Evolutionary conservation across 2,329 filamentous ascomycete genomes (phyloP).

Genomic region (Trichoderma afroharzianum): DNA sequence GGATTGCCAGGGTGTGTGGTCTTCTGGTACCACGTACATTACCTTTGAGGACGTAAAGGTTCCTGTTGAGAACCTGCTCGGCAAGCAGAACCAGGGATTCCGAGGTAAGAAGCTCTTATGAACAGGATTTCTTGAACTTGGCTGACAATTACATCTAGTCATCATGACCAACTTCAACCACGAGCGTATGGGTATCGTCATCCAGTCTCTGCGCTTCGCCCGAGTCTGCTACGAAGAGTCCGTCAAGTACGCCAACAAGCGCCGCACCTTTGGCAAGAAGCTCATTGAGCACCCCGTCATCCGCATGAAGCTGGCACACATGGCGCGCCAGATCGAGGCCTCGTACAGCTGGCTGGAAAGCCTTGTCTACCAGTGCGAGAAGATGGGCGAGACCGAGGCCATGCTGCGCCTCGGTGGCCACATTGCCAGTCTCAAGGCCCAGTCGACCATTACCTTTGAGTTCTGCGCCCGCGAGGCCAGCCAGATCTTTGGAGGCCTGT

Average conservation of each 20-base stretch:
- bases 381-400: conserved; percentile 91
- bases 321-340: conserved; percentile 96
- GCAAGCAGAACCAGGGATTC: conserved; percentile 98
- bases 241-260: conserved; percentile 96
- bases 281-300: conserved; percentile 97
- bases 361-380: conserved; percentile 85
- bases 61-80: conserved; percentile 95
- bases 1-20: conserved; percentile 98
- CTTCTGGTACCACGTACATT: conserved; percentile 90
- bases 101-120: conserved; percentile 51
- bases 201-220: conserved; percentile 92
- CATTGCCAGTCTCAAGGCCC: conserved; percentile 91
- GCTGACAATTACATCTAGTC: conserved; percentile 45
- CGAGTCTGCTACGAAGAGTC: conserved; percentile 97
- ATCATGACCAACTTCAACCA: conserved; percentile 99
- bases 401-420: conserved; percentile 94
- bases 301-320: conserved; percentile 94
- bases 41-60: conserved; percentile 99
- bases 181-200: conserved; percentile 97
- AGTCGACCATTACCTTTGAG: conserved; percentile 91
- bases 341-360: conserved; percentile 97
- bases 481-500: conserved; percentile 95
- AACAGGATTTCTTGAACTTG: background rate
- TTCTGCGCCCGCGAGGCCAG: conserved; percentile 95
- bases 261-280: conserved; percentile 91